Conservation (phyloP, 306 rosid genomes). For the Elaeagnus macrophylla region DNA sequence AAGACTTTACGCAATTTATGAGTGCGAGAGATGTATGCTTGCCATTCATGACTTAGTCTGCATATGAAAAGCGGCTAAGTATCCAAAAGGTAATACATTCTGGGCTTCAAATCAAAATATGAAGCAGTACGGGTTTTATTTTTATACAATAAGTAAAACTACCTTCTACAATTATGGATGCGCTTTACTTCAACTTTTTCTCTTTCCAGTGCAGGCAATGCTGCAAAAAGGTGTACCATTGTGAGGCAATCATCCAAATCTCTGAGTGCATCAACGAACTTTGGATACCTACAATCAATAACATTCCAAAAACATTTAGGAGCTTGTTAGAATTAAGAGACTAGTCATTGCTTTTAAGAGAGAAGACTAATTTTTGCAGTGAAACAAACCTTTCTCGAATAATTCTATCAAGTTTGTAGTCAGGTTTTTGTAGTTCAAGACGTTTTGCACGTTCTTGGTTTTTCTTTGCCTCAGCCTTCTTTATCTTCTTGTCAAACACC, state of each 20-base stretch:
- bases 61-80: neutral
- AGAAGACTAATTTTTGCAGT: neutral
- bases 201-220: slow-evolving; percentile 67
- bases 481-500: slow-evolving; percentile 67
- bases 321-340: slow-evolving; percentile 1
- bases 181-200: slow-evolving; percentile 61
- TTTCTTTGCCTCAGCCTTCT: slow-evolving; percentile 80
- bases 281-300: slow-evolving; percentile 58
- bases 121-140: no score
- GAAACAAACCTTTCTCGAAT: slow-evolving; percentile 62
- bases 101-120: no score
- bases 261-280: slow-evolving; percentile 77
- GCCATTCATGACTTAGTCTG: slow-evolving; percentile 96
- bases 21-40: slow-evolving; percentile 66
- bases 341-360: neutral
- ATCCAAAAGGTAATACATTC: no score
- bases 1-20: slow-evolving; percentile 75
- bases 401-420: slow-evolving; percentile 54
- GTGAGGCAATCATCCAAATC: slow-evolving; percentile 92
- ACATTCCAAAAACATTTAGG: slow-evolving; percentile 5
- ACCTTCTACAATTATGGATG: slow-evolving; percentile 71
- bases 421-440: slow-evolving; percentile 45
- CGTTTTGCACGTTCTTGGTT: slow-evolving; percentile 57
- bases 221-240: slow-evolving; percentile 85
- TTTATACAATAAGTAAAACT: neutral